These are phyloP conservation scores for Metschnikowia bowlesiae DNA, from an alignment of 805 yeast genomes.

Conservation along the genomic window DNA sequence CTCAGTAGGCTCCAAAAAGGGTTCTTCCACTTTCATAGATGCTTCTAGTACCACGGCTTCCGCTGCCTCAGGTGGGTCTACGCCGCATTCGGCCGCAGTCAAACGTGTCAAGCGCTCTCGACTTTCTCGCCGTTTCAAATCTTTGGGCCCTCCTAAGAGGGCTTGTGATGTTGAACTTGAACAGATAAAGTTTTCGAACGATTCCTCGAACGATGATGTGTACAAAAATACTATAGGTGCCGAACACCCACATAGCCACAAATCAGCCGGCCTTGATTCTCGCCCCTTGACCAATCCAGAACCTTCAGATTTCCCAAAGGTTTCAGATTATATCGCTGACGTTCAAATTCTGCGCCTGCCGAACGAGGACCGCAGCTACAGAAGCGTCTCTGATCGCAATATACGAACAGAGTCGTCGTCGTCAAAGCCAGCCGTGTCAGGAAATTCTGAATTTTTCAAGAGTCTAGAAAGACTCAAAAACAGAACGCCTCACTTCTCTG, in stretches of 20 bases:
- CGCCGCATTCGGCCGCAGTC: not conserved
- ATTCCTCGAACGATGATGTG: not conserved
- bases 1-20: not conserved
- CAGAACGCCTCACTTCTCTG: conserved; percentile 4
- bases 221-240: not conserved
- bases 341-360: not conserved
- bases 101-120: conserved; percentile 20
- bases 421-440: conserved; percentile 1
- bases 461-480: conserved; percentile 15
- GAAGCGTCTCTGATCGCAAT: not conserved
- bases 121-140: conserved; percentile 31
- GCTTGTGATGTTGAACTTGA: conserved; percentile 21
- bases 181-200: not conserved
- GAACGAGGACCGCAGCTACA: not conserved
- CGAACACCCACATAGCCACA: not conserved
- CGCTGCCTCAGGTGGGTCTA: conserved; percentile 1
- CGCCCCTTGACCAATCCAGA: not conserved
- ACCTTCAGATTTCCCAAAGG: not conserved
- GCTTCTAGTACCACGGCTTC: not conserved
- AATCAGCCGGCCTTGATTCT: not conserved
- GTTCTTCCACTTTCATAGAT: not conserved
- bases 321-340: not conserved
- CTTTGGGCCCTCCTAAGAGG: conserved; percentile 50
- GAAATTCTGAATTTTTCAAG: conserved; percentile 17
- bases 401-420: not conserved